Base-by-base conservation (phyloP, 75 land plant species). In the Isoetes taiwanensis region DNA sequence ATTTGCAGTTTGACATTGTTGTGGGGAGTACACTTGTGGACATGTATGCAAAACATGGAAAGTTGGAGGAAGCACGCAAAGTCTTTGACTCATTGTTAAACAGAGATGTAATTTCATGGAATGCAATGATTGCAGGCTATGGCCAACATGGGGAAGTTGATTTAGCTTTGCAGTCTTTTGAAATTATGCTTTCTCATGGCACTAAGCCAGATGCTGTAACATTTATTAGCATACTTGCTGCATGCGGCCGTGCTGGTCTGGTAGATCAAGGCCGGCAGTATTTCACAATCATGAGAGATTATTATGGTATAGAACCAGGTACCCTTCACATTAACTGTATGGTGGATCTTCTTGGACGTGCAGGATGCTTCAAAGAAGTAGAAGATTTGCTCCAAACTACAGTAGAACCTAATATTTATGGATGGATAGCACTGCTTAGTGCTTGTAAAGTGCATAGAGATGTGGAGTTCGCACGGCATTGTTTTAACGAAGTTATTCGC, bases 201-300 rank as follows among this genome's bases (percentile, higher is more conserved):
- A 20, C 34, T 0, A 41, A 0, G 8, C 73, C 70, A 2, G 63
- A 69, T 52, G 65, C 61, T 41, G 61, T 73, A 12, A 77, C 73
- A 0, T 73, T 73, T 29, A 11, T 70, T 3, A 62, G 64, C 43
- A 32, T 77, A 29, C 63, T 77, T 32, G 42, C 53, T 37, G 80
- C 80, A 28, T 77, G 77, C 32, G 63, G 63, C 12, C 71, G 70
- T 21, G 58, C 65, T 53, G 82, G 79, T 37, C 24, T 76, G 1
- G 57, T 75, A 28, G 30, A 75, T 17, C 72, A 75, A 25, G 78
- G 68, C 3, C 62, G 64, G 70, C 37, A 24, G 12, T 76, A 63
- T 61, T 76, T 67, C 52, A 2, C 54, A 41, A 53, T 57, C 24
- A 79, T 79, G 79, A 33, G 52, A 32, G 54, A 28, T 19, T 56